Evolutionary conservation across 768 basidiomycete genomes (phyloP).

Genomic region (Naganishia antarctica): DNA sequence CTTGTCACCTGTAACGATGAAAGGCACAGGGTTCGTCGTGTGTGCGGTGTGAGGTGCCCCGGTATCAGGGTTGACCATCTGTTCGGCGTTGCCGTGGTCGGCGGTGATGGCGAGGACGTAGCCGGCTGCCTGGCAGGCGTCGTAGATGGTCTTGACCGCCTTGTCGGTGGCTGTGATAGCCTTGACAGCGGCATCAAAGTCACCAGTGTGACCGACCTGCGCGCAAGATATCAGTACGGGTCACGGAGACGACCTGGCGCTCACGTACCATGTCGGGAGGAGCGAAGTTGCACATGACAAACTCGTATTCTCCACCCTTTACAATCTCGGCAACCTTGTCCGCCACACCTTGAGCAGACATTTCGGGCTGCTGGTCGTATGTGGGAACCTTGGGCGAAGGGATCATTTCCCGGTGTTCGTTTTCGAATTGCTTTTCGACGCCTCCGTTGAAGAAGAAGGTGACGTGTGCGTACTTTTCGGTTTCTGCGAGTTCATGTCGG

Average conservation of each 20-base stretch:
- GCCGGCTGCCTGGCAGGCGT: slow-evolving; percentile 76
- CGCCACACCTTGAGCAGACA: slow-evolving; percentile 82
- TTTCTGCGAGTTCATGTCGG: slow-evolving; percentile 55
- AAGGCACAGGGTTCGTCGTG: slow-evolving; percentile 66
- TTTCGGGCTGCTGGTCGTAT: slow-evolving; percentile 83
- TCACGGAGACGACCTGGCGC: too few relatives aligned
- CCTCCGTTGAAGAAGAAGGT: slow-evolving; percentile 99
- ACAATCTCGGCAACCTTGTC: slow-evolving; percentile 88
- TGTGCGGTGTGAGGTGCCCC: slow-evolving; percentile 72
- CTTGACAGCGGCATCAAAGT: slow-evolving; percentile 82
- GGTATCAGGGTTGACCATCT: slow-evolving; percentile 79
- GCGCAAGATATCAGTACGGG: too few relatives aligned
- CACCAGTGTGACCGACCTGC: slow-evolving; percentile 85
- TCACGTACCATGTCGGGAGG: slow-evolving; percentile 89
- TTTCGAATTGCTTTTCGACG: slow-evolving; percentile 80
- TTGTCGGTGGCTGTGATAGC: slow-evolving; percentile 83
- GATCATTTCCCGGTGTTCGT: slow-evolving; percentile 80
- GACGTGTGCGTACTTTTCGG: slow-evolving; percentile 97
- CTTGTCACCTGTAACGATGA: slow-evolving; percentile 69
- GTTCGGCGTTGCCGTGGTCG: slow-evolving; percentile 93
- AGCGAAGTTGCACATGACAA: slow-evolving; percentile 97
- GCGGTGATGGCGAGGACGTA: slow-evolving; percentile 84
- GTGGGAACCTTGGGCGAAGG: slow-evolving; percentile 90
- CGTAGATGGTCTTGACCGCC: slow-evolving; percentile 79
- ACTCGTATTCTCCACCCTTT: slow-evolving; percentile 65